Evolutionary conservation across 1,139 yeast species (phyloP).

Genomic region (Pichia sp.): DNA sequence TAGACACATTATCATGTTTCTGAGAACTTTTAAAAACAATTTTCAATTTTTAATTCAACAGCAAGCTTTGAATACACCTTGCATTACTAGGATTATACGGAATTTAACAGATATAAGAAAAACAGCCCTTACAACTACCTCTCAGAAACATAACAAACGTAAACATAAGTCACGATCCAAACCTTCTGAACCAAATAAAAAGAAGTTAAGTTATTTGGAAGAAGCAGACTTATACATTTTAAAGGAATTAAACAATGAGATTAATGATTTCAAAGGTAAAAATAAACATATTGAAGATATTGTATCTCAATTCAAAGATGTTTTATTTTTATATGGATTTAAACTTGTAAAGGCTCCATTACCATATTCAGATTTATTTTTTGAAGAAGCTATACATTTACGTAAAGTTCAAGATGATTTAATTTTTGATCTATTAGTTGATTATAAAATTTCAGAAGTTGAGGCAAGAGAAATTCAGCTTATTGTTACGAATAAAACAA

Average conservation of each 20-base stretch:
- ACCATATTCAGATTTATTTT: neutral
- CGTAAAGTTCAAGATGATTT: neutral
- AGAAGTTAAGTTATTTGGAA: slow-evolving; percentile 4
- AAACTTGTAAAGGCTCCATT: slow-evolving; percentile 12
- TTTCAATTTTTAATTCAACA: neutral
- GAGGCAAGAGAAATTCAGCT: slow-evolving; percentile 12
- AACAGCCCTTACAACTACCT: neutral
- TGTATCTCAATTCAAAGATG: slow-evolving; percentile 2
- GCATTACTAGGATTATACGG: neutral
- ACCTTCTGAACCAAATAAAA: neutral
- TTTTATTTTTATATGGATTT: slow-evolving; percentile 8
- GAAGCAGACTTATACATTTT: slow-evolving; percentile 9
- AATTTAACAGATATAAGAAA: neutral
- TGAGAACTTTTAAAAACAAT: neutral
- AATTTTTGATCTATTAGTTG: slow-evolving; percentile 11
- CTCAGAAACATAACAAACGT: neutral
- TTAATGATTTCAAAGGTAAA: neutral
- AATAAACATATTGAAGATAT: slow-evolving; percentile 5
- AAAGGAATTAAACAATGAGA: slow-evolving; percentile 3
- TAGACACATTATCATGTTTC: too few species aligned
- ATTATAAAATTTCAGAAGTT: slow-evolving; percentile 4
- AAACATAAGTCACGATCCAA: neutral
- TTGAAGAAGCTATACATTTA: slow-evolving; percentile 11
- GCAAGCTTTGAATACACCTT: neutral
- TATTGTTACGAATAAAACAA: neutral